Base-by-base conservation (phyloP, 208 protist genomes). In the Acanthamoeba culbertsoni region DNA sequence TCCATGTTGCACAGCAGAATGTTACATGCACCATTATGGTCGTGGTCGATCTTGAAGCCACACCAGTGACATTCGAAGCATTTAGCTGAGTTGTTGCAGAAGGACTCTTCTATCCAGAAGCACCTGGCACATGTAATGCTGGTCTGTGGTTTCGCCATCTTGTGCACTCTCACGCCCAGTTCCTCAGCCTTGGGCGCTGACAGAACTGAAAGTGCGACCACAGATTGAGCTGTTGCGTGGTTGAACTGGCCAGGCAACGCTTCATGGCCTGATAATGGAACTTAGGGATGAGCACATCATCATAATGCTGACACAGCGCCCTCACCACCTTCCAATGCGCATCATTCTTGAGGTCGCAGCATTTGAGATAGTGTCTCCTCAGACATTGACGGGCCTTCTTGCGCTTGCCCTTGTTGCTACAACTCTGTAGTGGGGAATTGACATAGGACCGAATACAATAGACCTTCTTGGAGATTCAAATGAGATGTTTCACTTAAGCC, bases 131-230 rank as follows among this genome's bases (percentile, higher is more conserved):
- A 86, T 20, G 0, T 86, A 43, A 86, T 86, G 45, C 40, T 59
- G 28, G 40, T 40, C 75, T 86, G 75, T 26, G 14, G 75, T 43
- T 86, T 43, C 48, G 4, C 31, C 0, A 59, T n/a, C 16, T 40
- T 20, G 48, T 86, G 75, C 75, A 86, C 75, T 31, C 75, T 86
- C n/a, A 31, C 75, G 26, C 75, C 75, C 75, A 86, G 43, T 43
- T 86, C n/a, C 75, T 86, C n/a, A 43, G 75, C 75, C 75, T 86
- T 86, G 40, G 75, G 48, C 75, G 40, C 75, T 86, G 75, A 23
- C 75, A 23, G 48, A 86, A 86, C 75, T 86, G n/a, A n/a, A 86
- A 86, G 55, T 86, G 75, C 75, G 46, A 86, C 75, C 75, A 86
- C 16, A 18, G 37, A 31, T 40, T 18, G 40, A 86, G 26, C 48